phyloP scores from a whole-genome alignment of 805 yeast species.

The Yarrowia deformans region DNA sequence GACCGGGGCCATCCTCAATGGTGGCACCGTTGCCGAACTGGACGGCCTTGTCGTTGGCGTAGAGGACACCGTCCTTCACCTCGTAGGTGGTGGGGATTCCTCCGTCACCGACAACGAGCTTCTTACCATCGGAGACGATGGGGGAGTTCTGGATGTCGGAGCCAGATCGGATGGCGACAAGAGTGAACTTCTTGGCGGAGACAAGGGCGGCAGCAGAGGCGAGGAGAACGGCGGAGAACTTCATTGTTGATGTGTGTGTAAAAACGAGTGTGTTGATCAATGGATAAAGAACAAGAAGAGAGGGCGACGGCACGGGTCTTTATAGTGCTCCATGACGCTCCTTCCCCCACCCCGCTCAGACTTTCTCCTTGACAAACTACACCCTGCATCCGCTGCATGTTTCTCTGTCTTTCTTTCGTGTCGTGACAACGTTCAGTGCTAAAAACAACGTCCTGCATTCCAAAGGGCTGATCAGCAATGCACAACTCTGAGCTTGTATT shows the following conservation, averaged over 20 bases:
- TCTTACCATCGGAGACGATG: constrained; percentile 5
- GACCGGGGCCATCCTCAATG: background rate
- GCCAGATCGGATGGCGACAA: constrained; percentile 38
- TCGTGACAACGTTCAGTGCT: constrained; percentile 5
- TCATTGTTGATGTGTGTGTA: constrained; percentile 2
- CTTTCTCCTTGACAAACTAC: background rate
- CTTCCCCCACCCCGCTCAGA: background rate
- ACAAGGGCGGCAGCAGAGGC: constrained; percentile 25
- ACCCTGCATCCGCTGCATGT: constrained; percentile 16
- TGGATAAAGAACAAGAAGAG: background rate
- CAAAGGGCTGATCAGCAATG: constrained; percentile 8
- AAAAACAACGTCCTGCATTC: background rate
- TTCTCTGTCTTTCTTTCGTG: constrained; percentile 5
- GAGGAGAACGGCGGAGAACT: constrained; percentile 34
- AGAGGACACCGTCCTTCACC: constrained; percentile 22
- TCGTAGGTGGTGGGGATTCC: constrained; percentile 27
- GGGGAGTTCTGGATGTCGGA: constrained; percentile 29
- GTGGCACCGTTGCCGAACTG: constrained; percentile 4
- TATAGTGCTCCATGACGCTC: background rate
- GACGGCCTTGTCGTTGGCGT: constrained; percentile 35
- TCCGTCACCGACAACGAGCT: constrained; percentile 8
- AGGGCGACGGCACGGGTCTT: background rate
- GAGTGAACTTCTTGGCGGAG: constrained; percentile 28
- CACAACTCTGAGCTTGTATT: constrained; percentile 1
- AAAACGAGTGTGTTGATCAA: constrained; percentile 18